Evolutionary conservation across 257 asterid genomes (phyloP), one percentile per base, ranked within the genome.

Genomic region (Schizonepeta tenuifolia): DNA sequence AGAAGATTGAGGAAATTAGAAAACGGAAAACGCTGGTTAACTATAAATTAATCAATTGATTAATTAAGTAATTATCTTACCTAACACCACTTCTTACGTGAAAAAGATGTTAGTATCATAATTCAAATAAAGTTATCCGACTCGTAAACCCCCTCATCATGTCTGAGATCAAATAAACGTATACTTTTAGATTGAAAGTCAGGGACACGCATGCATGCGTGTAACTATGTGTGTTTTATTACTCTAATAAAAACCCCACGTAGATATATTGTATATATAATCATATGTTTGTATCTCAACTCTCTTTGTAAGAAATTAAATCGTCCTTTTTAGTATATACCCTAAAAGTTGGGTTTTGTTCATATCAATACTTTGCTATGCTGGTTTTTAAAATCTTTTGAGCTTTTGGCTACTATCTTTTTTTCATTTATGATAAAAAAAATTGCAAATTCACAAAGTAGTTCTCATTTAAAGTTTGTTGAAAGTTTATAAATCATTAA

Each of bases 261-360:
- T 47, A 69, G 83, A 62, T 72, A 56, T 85, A 74, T 78, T 44
- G 7, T 47, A 47, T 76, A 77, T 71, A 78, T 60, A 46, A 56
- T 33, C 64, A 28, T 12, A 47, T 6, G 9, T n/a, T n/a, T 47
- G 55, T 7, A 49, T n/a, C 22, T 7, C n/a, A 51, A 53, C 54
- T 47, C 35, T 12, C 26, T 15, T 35, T 20, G 17, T 36, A 36
- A 36, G 73, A 46, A 35, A n/a, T n/a, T n/a, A n/a, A n/a, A 36
- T 35, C 64, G 20, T 68, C 50, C 6, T 33, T 33, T 18, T 14
- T 46, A 14, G 44, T 67, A 26, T 49, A 47, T 67, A 46, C 26
- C n/a, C 22, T 33, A 67, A 67, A 67, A 35, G 73, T 17, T 33
- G 73, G 50, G 56, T 50, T 67, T 67, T 67, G 63, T 67, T 50